Conservation (phyloP, 1,284 basidiomycete species). For the Austroboletus novae-zelandiae region DNA sequence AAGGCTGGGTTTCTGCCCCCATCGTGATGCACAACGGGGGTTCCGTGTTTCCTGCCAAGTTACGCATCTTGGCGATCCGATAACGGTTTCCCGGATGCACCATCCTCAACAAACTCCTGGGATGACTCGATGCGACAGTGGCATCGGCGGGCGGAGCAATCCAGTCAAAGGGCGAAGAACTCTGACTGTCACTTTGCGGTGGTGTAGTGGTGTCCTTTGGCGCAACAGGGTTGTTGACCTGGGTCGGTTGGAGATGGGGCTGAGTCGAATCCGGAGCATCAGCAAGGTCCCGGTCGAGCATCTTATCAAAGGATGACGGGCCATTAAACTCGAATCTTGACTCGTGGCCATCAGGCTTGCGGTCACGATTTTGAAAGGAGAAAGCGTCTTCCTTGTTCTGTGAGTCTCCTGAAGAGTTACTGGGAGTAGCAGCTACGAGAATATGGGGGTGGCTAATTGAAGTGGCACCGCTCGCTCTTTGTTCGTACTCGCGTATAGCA, state of each 20-base stretch:
- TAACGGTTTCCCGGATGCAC: slow-evolving; percentile 32
- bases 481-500: slow-evolving; percentile 29
- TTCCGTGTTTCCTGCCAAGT: slow-evolving; percentile 19
- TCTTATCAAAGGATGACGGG: slow-evolving; percentile 33
- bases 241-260: slow-evolving; percentile 5
- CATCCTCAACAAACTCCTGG: slow-evolving; percentile 31
- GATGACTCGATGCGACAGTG: slow-evolving; percentile 25
- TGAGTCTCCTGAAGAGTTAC: slow-evolving; percentile 29
- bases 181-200: slow-evolving; percentile 1
- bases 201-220: slow-evolving; percentile 1
- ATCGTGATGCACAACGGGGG: slow-evolving; percentile 15
- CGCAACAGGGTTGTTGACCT: background rate
- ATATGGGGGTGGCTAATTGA: slow-evolving; percentile 26
- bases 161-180: slow-evolving; percentile 28
- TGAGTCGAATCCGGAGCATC: slow-evolving; percentile 27
- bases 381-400: slow-evolving; percentile 12
- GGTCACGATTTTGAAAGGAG: slow-evolving; percentile 5
- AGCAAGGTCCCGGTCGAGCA: slow-evolving; percentile 27
- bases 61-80: slow-evolving; percentile 28
- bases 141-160: slow-evolving; percentile 16
- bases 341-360: slow-evolving; percentile 11
- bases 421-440: slow-evolving; percentile 49
- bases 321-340: slow-evolving; percentile 26
- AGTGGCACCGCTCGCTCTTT: slow-evolving; percentile 13
- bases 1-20: slow-evolving; percentile 24